Base-by-base conservation (phyloP, 371 early-diverging fungal species). In the Lichtheimia corymbifera region DNA sequence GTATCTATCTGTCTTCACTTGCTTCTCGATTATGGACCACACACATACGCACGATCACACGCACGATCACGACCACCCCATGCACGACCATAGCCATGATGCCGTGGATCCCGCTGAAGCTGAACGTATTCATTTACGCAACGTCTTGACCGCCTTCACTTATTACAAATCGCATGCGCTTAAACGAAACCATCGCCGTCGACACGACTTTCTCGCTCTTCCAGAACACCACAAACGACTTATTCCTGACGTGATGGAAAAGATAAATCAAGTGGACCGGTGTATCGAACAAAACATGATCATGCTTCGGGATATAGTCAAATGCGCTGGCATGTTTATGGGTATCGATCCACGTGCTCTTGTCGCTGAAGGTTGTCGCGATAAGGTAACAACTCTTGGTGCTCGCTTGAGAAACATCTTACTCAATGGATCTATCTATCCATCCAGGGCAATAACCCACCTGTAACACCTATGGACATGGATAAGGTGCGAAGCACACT, bases 401-500 rank as follows among this genome's bases (percentile, higher is more conserved):
- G 0, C 11, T 35, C 11, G 35, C 9, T 35, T 4, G 4, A 28
- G 2, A 7, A 28, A 2, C 4, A 28, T 22, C 22, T 1, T 28
- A 28, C 4, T 28, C 5, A 35, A 35, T 35, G 2, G 35, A 35
- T 35, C 22, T 22, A 1, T 22, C 22, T 22, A 9, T 9, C 9
- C 35, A 35, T 35, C 35, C 11, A 55, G 41, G 47, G 56, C 15
- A 69, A 72, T 5, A 61, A 63, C 24, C 79, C 84, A n/a, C 79
- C 80, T 20, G 84, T 87, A 12, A 70, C 85, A 3, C 85, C 89
- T 25, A 71, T 70, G 54, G 92, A 95, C 59, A 91, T 95, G 89
- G 95, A 94, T 70, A 93, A 92, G 77, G 88, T 96, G 5, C 83
- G 89, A 28, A 89, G 88, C 59, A 95, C 95, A 1, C 70, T 97